A percentile compares a stretch with the other conserved stretches of the same genome.
These are phyloP conservation scores for Baudoinia panamericana DNA, from an alignment of 495 filamentous ascomycete genomes.

Conservation along the genomic window DNA sequence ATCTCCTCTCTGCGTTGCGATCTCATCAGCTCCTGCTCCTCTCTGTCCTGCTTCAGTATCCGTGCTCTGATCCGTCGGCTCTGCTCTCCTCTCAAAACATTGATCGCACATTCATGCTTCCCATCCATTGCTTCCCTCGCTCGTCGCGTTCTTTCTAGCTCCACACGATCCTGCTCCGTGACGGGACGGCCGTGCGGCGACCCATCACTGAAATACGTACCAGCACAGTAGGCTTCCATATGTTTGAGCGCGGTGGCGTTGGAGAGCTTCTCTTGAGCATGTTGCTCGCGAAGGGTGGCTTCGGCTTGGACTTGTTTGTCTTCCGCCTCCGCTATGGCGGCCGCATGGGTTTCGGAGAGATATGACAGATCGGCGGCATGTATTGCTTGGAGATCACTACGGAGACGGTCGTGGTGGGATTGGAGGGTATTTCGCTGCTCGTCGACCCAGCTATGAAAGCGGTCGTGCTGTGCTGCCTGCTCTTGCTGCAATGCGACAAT, in stretches of 20 bases:
- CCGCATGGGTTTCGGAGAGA: constrained; percentile 29
- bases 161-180: constrained; percentile 44
- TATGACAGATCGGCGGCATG: constrained; percentile 11
- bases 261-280: constrained; percentile 43
- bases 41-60: constrained; percentile 10
- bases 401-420: constrained; percentile 35
- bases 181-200: constrained; percentile 32
- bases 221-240: constrained; percentile 67
- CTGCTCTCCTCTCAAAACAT: constrained; percentile 67
- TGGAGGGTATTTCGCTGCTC: constrained; percentile 43
- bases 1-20: constrained; percentile 54
- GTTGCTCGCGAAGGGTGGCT: constrained; percentile 40
- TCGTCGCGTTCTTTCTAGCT: constrained; percentile 59
- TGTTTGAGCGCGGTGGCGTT: constrained; percentile 58
- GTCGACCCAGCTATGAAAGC: constrained; percentile 43
- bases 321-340: constrained; percentile 48
- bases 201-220: constrained; percentile 34
- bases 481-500: no score
- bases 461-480: constrained; percentile 44
- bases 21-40: constrained; percentile 49
- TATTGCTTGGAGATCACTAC: constrained; percentile 33
- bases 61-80: constrained; percentile 34
- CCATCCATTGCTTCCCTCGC: constrained; percentile 55
- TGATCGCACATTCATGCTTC: constrained; percentile 59
- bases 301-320: constrained; percentile 63